These are phyloP conservation scores for Zasmidium angulare DNA, from an alignment of 2,329 filamentous ascomycete species.

Conservation along the genomic window DNA sequence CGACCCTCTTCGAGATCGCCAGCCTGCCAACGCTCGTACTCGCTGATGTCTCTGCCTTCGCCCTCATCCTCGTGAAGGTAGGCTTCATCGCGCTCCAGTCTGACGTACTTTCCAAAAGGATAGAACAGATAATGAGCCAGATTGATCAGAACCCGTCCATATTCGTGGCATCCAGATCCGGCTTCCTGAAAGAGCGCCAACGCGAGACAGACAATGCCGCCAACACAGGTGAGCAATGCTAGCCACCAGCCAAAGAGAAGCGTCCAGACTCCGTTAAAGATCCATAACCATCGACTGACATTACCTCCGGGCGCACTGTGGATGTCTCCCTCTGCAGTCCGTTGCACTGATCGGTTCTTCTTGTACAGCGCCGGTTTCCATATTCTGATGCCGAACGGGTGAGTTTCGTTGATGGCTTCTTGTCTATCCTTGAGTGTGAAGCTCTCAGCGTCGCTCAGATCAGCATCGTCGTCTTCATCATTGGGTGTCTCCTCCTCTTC, in stretches of 20 bases:
- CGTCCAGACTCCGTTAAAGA: conserved; percentile 91
- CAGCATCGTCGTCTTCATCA: conserved; percentile 61
- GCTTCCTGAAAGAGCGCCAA: conserved; percentile 67
- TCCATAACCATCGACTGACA: conserved; percentile 78
- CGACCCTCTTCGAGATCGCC: conserved; percentile 94
- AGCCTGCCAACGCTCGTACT: conserved; percentile 99
- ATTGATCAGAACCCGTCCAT: conserved; percentile 81
- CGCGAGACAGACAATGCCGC: conserved; percentile 74
- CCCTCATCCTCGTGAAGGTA: conserved; percentile 94
- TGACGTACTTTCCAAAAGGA: conserved; percentile 94
- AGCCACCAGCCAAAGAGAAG: conserved; percentile 96
- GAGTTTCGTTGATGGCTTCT: conserved; percentile 96
- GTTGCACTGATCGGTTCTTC: conserved; percentile 93
- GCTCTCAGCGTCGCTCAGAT: conserved; percentile 89
- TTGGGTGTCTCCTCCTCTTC: conserved; percentile 37
- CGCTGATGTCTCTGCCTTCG: conserved; percentile 93
- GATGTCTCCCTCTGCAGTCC: conserved; percentile 93
- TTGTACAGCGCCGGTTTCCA: conserved; percentile 99
- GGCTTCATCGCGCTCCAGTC: conserved; percentile 87
- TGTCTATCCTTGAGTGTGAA: conserved; percentile 97
- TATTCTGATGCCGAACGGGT: conserved; percentile 96
- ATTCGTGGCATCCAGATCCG: conserved; percentile 78
- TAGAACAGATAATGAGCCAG: conserved; percentile 87
- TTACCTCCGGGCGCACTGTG: conserved; percentile 88
- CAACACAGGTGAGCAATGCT: conserved; percentile 70